Base-by-base conservation (phyloP, 495 filamentous ascomycete species). In the Hypoxylon crocopeplum region DNA sequence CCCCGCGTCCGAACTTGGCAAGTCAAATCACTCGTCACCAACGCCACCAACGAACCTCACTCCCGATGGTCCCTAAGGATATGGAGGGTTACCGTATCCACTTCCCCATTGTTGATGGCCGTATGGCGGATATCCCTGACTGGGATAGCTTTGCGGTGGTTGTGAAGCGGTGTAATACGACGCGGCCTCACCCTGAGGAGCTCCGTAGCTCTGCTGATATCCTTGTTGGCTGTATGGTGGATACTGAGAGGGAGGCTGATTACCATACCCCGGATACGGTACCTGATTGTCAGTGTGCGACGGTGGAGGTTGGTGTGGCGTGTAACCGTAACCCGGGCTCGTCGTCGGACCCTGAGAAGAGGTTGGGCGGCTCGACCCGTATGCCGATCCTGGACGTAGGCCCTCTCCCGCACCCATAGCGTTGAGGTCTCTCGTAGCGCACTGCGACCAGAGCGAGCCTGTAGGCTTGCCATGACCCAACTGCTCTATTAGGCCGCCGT, bases 401-500 rank as follows among this genome's bases (percentile, higher is more conserved):
- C 32, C 15, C 3, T 42, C 29, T 7, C 49, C 53, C 0, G 30
- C 63, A n/a, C 64, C 59, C 72, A 78, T 72, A 12, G 71, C 69
- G 36, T 67, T 61, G 2, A 78, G 50, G 49, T 79, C 76, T 52
- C 77, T 67, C 27, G 69, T 72, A 32, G 72, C 70, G 30, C 82
- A 74, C 46, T 83, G 73, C n/a, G 69, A 67, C 82, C 82, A 84
- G 2, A 84, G 72, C 0, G 77, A 81, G 0, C 75, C 76, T 0
- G 72, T 66, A 0, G 78, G 77, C 41, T 74, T 78, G 3, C 79
- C 79, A 61, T 84, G 80, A 3, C 82, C 76, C n/a, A 74, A 71
- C 48, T 77, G 71, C 8, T 64, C 72, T n/a, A 68, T 32, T 1
- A 61, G 20, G 5, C 68, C 72, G 19, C 67, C 70, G 29, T 75